Conservation (phyloP, 202 grass and related monocot genomes). For the Panicum hallii region DNA sequence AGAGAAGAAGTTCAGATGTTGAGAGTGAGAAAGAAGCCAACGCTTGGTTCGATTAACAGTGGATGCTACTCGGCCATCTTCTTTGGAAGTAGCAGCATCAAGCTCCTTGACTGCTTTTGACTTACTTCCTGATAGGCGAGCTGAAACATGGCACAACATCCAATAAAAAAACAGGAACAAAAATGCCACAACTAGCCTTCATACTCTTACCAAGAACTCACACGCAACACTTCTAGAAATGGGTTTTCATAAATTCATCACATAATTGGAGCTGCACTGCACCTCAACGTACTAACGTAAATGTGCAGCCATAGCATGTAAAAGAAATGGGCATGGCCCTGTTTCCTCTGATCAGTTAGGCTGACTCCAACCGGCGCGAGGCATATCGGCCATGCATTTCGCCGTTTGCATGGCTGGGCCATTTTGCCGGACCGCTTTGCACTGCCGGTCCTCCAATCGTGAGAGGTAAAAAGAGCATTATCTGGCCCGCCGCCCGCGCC, state of each 20-base stretch:
- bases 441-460: too few relatives aligned
- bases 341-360: constrained; percentile 4
- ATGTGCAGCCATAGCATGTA: constrained; percentile 30
- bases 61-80: constrained; percentile 75
- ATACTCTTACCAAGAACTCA: constrained; percentile 6
- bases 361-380: too few relatives aligned
- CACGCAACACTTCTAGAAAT: constrained; percentile 5
- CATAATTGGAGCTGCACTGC: neutral
- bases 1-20: constrained; percentile 84
- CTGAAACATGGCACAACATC: constrained; percentile 55
- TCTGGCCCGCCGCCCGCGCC: too few relatives aligned
- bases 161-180: constrained; percentile 14
- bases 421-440: too few relatives aligned
- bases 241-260: neutral
- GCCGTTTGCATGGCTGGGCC: too few relatives aligned
- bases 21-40: constrained; percentile 81
- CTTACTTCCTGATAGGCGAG: constrained; percentile 78
- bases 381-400: too few relatives aligned
- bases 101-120: constrained; percentile 81
- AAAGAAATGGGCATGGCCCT: neutral
- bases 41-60: constrained; percentile 65
- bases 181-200: constrained; percentile 11
- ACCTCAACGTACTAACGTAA: neutral
- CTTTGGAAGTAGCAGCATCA: constrained; percentile 57
- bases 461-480: too few relatives aligned